Evolutionary conservation across 1,139 yeast genomes (phyloP).

Genomic region (Barnettozyma hawaiiensis): DNA sequence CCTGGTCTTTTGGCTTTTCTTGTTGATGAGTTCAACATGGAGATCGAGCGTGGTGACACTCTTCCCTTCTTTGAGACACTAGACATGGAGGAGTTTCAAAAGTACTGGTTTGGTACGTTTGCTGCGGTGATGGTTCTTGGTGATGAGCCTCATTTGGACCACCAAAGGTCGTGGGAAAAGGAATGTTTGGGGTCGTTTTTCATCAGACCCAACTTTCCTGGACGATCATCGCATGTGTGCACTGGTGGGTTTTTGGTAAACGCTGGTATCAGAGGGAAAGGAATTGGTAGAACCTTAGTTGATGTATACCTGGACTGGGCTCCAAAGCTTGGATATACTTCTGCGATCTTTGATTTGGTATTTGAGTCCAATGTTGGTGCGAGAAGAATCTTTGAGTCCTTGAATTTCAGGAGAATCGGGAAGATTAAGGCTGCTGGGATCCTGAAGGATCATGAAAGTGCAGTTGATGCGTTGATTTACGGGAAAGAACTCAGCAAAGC

Average conservation of each 20-base stretch:
- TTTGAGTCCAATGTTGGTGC: conserved; percentile 87
- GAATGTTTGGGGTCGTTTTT: conserved; percentile 83
- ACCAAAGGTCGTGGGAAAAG: conserved; percentile 75
- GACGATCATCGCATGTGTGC: conserved; percentile 89
- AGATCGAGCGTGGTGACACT: conserved; percentile 83
- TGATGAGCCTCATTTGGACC: conserved; percentile 53
- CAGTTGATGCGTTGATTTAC: conserved; percentile 77
- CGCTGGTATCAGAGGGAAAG: conserved; percentile 89
- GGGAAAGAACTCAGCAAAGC: conserved; percentile 43
- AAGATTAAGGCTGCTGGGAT: conserved; percentile 80
- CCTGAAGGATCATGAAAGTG: conserved; percentile 72
- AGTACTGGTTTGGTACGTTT: conserved; percentile 78
- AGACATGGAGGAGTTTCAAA: conserved; percentile 64
- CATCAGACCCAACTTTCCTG: conserved; percentile 86
- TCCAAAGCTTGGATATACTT: conserved; percentile 78
- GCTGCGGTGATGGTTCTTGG: conserved; percentile 86
- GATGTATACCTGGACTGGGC: conserved; percentile 91
- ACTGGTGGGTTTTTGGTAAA: conserved; percentile 86
- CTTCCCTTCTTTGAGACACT: conserved; percentile 78
- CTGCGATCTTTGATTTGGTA: conserved; percentile 76
- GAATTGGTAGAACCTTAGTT: conserved; percentile 80
- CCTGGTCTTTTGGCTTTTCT: conserved; percentile 71
- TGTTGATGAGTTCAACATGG: conserved; percentile 91
- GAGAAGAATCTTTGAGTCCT: conserved; percentile 69
- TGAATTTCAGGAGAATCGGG: conserved; percentile 74